A percentile compares a stretch with the other conserved stretches of the same genome.
Evolutionary conservation across 371 early-diverging fungal species (phyloP).

Genomic region (Mortierella sp.): DNA sequence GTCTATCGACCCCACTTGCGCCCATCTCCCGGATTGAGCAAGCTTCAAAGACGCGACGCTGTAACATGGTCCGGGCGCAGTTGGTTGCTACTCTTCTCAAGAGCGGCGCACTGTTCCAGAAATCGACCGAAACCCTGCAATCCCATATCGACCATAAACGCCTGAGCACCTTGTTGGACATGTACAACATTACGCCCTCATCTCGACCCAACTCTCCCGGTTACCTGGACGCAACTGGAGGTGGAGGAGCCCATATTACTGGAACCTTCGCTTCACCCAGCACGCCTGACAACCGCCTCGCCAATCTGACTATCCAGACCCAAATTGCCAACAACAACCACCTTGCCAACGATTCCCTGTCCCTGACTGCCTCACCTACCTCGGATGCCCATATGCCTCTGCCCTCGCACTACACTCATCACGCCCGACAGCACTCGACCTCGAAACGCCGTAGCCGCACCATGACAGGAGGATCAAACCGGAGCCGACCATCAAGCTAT

Average conservation of each 20-base stretch:
- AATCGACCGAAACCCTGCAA: slow-evolving; percentile 53
- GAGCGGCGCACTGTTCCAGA: slow-evolving; percentile 51
- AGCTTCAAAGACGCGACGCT: slow-evolving; percentile 66
- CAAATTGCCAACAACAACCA: slow-evolving; percentile 16
- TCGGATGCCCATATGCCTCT: slow-evolving; percentile 23
- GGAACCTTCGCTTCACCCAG: slow-evolving; percentile 5
- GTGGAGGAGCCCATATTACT: background rate
- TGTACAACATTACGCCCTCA: slow-evolving; percentile 53
- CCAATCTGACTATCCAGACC: background rate
- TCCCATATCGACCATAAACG: slow-evolving; percentile 56
- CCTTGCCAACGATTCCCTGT: slow-evolving; percentile 22
- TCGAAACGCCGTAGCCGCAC: slow-evolving; percentile 37
- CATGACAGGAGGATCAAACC: slow-evolving; percentile 28
- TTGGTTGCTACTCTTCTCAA: slow-evolving; percentile 47
- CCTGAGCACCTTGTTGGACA: slow-evolving; percentile 51
- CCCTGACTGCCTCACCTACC: slow-evolving; percentile 37
- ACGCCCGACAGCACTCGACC: slow-evolving; percentile 38
- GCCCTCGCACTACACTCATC: slow-evolving; percentile 38
- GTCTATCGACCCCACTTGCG: slow-evolving; percentile 72
- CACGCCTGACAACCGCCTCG: slow-evolving; percentile 13
- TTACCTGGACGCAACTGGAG: slow-evolving; percentile 18
- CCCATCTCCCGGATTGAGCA: slow-evolving; percentile 80
- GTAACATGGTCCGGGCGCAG: slow-evolving; percentile 59
- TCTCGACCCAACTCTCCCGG: slow-evolving; percentile 35
- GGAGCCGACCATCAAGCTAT: slow-evolving; percentile 39